A percentile compares a stretch with the other conserved stretches of the same genome.
phyloP scores from a whole-genome alignment of 2,329 filamentous ascomycete genomes.

The Monilinia fructicola region DNA sequence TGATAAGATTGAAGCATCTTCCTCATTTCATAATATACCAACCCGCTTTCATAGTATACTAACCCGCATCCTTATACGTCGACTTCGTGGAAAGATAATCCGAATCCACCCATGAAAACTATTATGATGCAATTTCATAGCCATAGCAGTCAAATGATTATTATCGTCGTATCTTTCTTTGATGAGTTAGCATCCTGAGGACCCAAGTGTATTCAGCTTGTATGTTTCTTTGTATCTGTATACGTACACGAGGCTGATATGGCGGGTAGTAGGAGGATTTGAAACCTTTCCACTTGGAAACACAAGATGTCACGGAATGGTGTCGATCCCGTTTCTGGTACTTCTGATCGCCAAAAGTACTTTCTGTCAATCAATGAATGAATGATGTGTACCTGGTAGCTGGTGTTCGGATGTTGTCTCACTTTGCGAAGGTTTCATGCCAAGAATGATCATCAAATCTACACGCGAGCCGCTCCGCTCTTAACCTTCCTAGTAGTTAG shows the following conservation, averaged over 20 bases:
- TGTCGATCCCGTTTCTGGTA: not conserved
- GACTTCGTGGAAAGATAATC: not conserved
- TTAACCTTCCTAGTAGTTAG: too few relatives aligned
- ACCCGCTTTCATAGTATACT: not conserved
- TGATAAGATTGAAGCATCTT: too few relatives aligned
- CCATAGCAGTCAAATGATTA: not conserved
- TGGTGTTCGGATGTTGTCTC: not conserved
- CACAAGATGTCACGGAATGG: not conserved
- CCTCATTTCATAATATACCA: too few relatives aligned
- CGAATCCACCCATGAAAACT: not conserved
- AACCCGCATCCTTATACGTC: not conserved
- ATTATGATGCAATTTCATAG: not conserved
- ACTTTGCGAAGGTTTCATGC: not conserved
- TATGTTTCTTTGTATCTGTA: too few relatives aligned
- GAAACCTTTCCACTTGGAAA: too few relatives aligned
- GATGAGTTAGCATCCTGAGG: not conserved
- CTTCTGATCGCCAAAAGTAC: not conserved
- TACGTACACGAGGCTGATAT: too few relatives aligned
- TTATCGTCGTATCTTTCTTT: not conserved
- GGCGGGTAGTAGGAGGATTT: too few relatives aligned
- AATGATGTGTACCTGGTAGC: not conserved
- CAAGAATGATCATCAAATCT: not conserved
- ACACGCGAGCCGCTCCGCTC: not conserved
- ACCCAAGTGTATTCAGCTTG: too few relatives aligned
- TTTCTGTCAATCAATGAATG: too few relatives aligned